These are phyloP conservation scores for Pseudocercospora vitis DNA, from an alignment of 2,329 filamentous ascomycete genomes.

Conservation along the genomic window DNA sequence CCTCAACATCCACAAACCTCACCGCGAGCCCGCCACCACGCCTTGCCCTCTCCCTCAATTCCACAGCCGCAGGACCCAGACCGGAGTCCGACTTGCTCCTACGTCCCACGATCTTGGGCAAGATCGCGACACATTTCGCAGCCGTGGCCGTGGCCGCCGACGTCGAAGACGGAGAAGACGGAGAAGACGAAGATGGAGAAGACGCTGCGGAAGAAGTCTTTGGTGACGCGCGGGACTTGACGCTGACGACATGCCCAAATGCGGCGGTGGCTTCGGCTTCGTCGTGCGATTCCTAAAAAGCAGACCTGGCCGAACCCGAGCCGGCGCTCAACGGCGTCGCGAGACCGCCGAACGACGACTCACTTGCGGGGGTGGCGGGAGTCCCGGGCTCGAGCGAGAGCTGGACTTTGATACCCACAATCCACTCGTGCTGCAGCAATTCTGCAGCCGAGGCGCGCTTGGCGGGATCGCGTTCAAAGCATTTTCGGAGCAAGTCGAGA, in stretches of 20 bases:
- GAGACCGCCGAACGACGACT: slow-evolving; percentile 19
- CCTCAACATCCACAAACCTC: too few species aligned
- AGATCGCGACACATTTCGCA: not conserved
- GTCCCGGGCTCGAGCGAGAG: slow-evolving; percentile 50
- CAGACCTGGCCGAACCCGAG: not conserved
- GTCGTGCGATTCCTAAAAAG: not conserved
- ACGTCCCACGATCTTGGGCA: not conserved
- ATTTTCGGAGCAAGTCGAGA: slow-evolving; percentile 82
- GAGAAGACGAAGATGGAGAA: too few species aligned
- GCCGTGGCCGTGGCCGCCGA: not conserved
- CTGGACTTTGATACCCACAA: slow-evolving; percentile 51
- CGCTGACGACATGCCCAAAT: too few species aligned
- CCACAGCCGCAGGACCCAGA: not conserved
- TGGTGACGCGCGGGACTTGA: too few species aligned
- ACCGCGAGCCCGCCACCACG: not conserved
- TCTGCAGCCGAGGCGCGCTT: slow-evolving; percentile 81
- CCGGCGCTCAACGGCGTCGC: slow-evolving; percentile 18
- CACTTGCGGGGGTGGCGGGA: slow-evolving; percentile 42
- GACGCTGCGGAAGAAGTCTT: too few species aligned
- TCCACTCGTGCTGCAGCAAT: slow-evolving; percentile 92
- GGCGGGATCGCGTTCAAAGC: slow-evolving; percentile 81
- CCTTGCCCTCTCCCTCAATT: not conserved
- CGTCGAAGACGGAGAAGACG: too few species aligned
- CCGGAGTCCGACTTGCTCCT: not conserved
- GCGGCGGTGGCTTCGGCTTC: not conserved